Base-by-base conservation (phyloP, 768 basidiomycete genomes). In the Collybia nuda region DNA sequence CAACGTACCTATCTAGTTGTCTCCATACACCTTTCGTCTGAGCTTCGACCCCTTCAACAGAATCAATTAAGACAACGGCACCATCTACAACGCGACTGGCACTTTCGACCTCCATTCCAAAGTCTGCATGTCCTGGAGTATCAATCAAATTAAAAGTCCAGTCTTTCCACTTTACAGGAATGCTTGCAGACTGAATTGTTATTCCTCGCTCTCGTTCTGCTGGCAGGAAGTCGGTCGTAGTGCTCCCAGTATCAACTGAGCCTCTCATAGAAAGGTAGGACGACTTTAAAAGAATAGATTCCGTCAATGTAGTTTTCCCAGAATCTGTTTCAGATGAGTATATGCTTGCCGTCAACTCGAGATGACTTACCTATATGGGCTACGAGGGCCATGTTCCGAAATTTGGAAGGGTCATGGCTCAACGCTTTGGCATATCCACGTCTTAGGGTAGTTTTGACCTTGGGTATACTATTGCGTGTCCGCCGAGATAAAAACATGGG, bases 61-160 rank as follows among this genome's bases (percentile, higher is more conserved):
- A 88, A 67, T 95, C 92, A 39, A 95, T 81, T 26, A 95, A 68
- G 24, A 95, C 88, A 23, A 95, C 84, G 14, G 91, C 92, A 49
- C 92, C 93, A 55, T 95, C 92, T 3, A 93, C 82, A 14, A 95
- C 87, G 23, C 92, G 83, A 61, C 91, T 93, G 6, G 93, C 93
- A 60, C 91, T 90, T 68, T 94, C 93, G 22, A 95, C 93, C 61
- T 95, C 92, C 91, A 94, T 93, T n/a, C 92, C 92, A 68, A 95
- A 95, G 65, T 95, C 92, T 4, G 90, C 93, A 68, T 95, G 92
- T 29, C 92, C 92, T 14, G 92, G 92, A 2, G 92, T 94, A 60
- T 95, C 93, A 40, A 94, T 85, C 40, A 95, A 79, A 62, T 93
- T 95, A 68, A 90, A 87, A 1, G 79, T 84, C 87, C 88, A 90